These are phyloP conservation scores for Pecoramyces ruminantium DNA, from an alignment of 192 early-diverging fungal genomes.

Conservation along the genomic window DNA sequence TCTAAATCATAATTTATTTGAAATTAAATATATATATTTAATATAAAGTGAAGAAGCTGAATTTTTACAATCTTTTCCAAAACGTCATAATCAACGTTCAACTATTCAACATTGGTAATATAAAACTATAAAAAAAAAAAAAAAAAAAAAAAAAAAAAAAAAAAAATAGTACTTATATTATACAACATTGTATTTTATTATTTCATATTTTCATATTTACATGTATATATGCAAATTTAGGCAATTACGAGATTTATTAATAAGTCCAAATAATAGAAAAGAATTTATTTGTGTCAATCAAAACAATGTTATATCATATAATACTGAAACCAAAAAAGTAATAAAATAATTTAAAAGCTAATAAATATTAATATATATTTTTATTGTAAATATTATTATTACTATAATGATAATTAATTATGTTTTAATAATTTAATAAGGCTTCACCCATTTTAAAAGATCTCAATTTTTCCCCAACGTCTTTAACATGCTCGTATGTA, in stretches of 20 bases:
- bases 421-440: too few relatives aligned
- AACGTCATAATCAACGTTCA: constrained; percentile 49
- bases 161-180: too few relatives aligned
- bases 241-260: constrained; percentile 81
- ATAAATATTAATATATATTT: too few relatives aligned
- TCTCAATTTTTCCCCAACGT: constrained; percentile 59
- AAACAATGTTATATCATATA: constrained; percentile 43
- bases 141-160: too few relatives aligned
- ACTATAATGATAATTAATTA: too few relatives aligned
- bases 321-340: constrained; percentile 34
- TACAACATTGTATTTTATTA: neutral
- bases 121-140: too few relatives aligned
- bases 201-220: neutral
- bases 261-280: constrained; percentile 48
- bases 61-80: neutral
- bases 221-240: constrained; percentile 13
- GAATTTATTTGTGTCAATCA: constrained; percentile 69
- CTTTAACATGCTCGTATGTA: constrained; percentile 20
- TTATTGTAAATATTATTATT: too few relatives aligned
- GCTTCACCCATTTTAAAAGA: constrained; percentile 47
- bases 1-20: neutral
- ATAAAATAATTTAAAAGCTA: too few relatives aligned
- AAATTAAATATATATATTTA: too few relatives aligned
- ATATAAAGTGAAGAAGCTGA: neutral
- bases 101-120: constrained; percentile 85